Base-by-base conservation (phyloP, 2,329 filamentous ascomycete species). In the Xylaria sp. region DNA sequence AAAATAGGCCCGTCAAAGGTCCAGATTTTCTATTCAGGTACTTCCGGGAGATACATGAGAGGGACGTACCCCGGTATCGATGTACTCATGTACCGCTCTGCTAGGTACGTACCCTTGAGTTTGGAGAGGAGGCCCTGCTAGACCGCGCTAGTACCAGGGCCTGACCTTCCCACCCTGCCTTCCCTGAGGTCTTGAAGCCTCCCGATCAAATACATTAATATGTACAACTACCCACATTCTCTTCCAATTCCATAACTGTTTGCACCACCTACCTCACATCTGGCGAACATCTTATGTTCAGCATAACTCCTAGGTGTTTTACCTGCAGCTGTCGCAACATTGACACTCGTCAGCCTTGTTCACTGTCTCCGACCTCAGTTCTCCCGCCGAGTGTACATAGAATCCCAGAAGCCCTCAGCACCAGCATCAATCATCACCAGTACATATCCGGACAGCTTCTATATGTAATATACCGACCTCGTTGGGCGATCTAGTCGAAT, bases 171-270 rank as follows among this genome's bases (percentile, higher is more conserved):
- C 71, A 68, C 74, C 72, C 72, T 73, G 71, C 57, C 48, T 58
- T 67, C 62, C 58, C 59, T 68, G 31, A 56, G 56, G 65, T 65
- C 69, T 69, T 71, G 67, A 69, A 71, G 73, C 73, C 72, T 70
- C 72, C 73, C 74, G 74, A 75, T 74, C 71, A 76, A 74, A 76
- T 77, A 76, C 74, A 75, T 77, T 72, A 71, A 73, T 76, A 78
- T 78, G 76, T 79, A 79, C 76, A 74, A 73, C 75, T 77, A 78
- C 73, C 77, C 77, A 74, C 74, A 67, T 66, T 60, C 72, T 66
- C 67, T 65, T 65, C 65, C 65, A 70, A 70, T 74, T 56, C 65
- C 68, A 63, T 54, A 61, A 69, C 63, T 61, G 54, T 26, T 28
- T 40, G 58, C 60, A 67, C 65, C 64, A 71, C 66, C 71, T 71